These are phyloP conservation scores for Diplogelasinospora grovesii DNA, from an alignment of 495 filamentous ascomycete genomes.

Conservation along the genomic window DNA sequence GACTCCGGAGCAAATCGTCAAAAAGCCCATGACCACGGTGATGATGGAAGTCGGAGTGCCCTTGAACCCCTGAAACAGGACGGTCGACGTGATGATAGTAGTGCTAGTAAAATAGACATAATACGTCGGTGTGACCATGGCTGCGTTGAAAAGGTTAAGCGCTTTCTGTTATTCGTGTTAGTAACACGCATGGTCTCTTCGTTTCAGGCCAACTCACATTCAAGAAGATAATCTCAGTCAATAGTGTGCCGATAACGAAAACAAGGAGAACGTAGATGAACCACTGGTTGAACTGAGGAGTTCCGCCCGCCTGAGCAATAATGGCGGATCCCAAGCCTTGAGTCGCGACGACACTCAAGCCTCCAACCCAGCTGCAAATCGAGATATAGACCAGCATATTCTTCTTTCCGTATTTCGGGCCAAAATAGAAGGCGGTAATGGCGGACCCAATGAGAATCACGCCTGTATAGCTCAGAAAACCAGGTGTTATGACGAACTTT, in stretches of 20 bases:
- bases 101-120: slow-evolving; percentile 96
- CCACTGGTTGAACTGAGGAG: slow-evolving; percentile 91
- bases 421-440: slow-evolving; percentile 75
- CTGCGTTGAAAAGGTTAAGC: slow-evolving; percentile 93
- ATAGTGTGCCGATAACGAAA: slow-evolving; percentile 78
- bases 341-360: slow-evolving; percentile 89
- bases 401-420: slow-evolving; percentile 87
- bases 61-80: slow-evolving; percentile 93
- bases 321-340: slow-evolving; percentile 92
- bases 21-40: slow-evolving; percentile 87
- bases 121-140: slow-evolving; percentile 94
- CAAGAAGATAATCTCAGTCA: slow-evolving; percentile 91
- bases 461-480: slow-evolving; percentile 80
- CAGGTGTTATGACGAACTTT: slow-evolving; percentile 76
- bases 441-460: slow-evolving; percentile 67
- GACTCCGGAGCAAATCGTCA: slow-evolving; percentile 93
- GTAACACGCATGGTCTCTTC: slow-evolving; percentile 6
- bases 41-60: slow-evolving; percentile 72
- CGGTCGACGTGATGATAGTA: slow-evolving; percentile 87
- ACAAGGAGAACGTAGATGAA: slow-evolving; percentile 89
- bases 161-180: slow-evolving; percentile 72
- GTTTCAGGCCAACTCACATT: slow-evolving; percentile 60
- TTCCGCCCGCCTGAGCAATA: slow-evolving; percentile 72
- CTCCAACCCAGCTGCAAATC: slow-evolving; percentile 91
- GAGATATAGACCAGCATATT: slow-evolving; percentile 96